Evolutionary conservation across 2,329 filamentous ascomycete genomes (phyloP).

Genomic region (Exophiala sp.): DNA sequence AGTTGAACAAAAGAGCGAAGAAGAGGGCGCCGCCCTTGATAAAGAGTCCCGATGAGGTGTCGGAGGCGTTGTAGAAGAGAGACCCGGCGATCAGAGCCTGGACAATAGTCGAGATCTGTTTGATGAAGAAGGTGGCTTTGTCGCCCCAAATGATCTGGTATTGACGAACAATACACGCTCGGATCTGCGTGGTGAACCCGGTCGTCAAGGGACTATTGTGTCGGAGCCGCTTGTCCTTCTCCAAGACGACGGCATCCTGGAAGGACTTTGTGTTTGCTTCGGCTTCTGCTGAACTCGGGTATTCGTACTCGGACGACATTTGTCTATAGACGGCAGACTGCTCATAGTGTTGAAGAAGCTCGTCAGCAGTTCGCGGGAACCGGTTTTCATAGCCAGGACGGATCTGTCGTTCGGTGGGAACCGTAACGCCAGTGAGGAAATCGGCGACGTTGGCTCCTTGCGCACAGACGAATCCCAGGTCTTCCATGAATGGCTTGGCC

Average conservation of each 20-base stretch:
- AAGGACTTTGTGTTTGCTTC: constrained; percentile 51
- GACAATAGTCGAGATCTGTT: constrained; percentile 51
- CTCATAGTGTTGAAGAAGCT: constrained; percentile 48
- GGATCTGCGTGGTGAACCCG: constrained; percentile 50
- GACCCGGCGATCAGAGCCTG: constrained; percentile 61
- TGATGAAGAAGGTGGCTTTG: constrained; percentile 58
- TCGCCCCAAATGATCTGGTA: constrained; percentile 63
- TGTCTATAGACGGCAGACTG: constrained; percentile 45
- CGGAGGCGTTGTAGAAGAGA: constrained; percentile 59
- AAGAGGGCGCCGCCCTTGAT: constrained; percentile 59
- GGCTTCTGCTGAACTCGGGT: constrained; percentile 47
- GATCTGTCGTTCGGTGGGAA: constrained; percentile 46
- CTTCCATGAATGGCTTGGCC: constrained; percentile 60
- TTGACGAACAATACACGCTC: constrained; percentile 51
- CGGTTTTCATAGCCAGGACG: constrained; percentile 39
- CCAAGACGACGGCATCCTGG: constrained; percentile 45
- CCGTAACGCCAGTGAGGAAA: constrained; percentile 60
- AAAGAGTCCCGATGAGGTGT: constrained; percentile 56
- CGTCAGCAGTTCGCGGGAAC: constrained; percentile 42
- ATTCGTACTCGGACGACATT: constrained; percentile 55
- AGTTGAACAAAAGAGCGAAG: constrained; percentile 57
- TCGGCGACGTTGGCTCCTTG: constrained; percentile 60
- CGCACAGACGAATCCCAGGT: constrained; percentile 57
- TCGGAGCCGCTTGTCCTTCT: constrained; percentile 52
- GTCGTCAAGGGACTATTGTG: constrained; percentile 52